Base-by-base conservation (phyloP, 2,329 filamentous ascomycete genomes). In the Colletotrichum sp. region DNA sequence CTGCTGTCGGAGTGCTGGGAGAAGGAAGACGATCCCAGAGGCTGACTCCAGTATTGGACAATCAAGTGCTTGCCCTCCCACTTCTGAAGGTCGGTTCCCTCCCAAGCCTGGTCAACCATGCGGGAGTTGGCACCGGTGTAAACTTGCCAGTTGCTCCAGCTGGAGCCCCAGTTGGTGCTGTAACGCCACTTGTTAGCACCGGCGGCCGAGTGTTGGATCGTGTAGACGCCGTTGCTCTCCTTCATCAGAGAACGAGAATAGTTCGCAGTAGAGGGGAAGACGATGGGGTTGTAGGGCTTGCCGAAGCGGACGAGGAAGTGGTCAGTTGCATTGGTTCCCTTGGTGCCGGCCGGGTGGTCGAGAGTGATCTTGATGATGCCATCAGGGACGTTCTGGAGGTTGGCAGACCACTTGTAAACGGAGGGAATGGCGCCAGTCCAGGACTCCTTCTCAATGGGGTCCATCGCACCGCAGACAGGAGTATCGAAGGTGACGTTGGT, bases 121-220 rank as follows among this genome's bases (percentile, higher is more conserved):
- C 86, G 87, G 8, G 85, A 85, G 67, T 90, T 89, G 6, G 86
- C 87, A 44, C 89, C 88, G n/a, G 79, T 80, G 80, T 93, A 93
- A 12, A 87, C 82, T 27, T 85, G 81, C 92, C 92, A 94, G 5
- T 89, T 81, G 59, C 89, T 92, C 85, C 90, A 94, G 0, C 86
- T 86, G 5, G 88, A 90, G 15, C 90, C 91, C 87, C 90, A 94
- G 74, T 91, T 92, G 36, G 89, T 89, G 22, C 90, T 91, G 80
- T 92, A 93, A 12, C 92, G 90, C 84, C 89, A 93, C 78, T 89
- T 88, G 79, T 92, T 89, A 11, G 92, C 92, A 27, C 92, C 92
- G 11, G 91, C 84, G 7, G 92, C 92, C 70, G 88, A 87, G 78
- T 93, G 92, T n/a, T 87, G 84, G 70, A 93, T 84, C 66, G 88